A percentile compares a stretch with the other conserved stretches of the same genome.
Evolutionary conservation across 108 stramenopile species (phyloP).

Genomic region (Fistulifera pelliculosa): DNA sequence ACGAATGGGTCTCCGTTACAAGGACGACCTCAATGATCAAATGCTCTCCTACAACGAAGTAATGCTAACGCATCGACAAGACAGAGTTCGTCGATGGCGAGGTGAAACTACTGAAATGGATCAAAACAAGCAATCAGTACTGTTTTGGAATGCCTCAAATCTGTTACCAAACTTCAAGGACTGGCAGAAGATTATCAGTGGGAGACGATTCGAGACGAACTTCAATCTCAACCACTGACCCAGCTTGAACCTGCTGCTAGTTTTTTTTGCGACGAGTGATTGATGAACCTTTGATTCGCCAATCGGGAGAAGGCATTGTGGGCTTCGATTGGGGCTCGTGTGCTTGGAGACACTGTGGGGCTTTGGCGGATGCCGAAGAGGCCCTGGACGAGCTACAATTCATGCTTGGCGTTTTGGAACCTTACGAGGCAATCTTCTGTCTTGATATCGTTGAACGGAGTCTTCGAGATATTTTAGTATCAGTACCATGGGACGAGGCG

Average conservation of each 20-base stretch:
- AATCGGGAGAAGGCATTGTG: slow-evolving; percentile 29
- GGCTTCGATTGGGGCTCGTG: slow-evolving; percentile 85
- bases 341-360: slow-evolving; percentile 83
- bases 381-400: slow-evolving; percentile 67
- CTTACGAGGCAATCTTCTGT: slow-evolving; percentile 65
- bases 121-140: background rate
- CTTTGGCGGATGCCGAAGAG: slow-evolving; percentile 79
- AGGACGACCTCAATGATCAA: slow-evolving; percentile 1
- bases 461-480: slow-evolving; percentile 58
- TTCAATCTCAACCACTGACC: background rate
- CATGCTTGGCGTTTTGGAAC: slow-evolving; percentile 71
- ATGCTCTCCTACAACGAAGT: slow-evolving; percentile 79
- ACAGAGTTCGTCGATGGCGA: slow-evolving; percentile 59
- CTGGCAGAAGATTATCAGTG: slow-evolving; percentile 64
- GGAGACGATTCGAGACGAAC: slow-evolving; percentile 36
- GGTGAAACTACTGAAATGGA: background rate
- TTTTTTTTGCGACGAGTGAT: background rate
- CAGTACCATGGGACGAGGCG: slow-evolving; percentile 5
- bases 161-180: slow-evolving; percentile 25
- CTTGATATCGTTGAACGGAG: slow-evolving; percentile 74
- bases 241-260: slow-evolving; percentile 8
- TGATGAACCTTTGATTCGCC: background rate
- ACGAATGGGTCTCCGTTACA: background rate
- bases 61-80: slow-evolving; percentile 53
- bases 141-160: slow-evolving; percentile 14